phyloP scores from a whole-genome alignment of 176 grass and related monocot species.

The Neostapfia colusana region DNA sequence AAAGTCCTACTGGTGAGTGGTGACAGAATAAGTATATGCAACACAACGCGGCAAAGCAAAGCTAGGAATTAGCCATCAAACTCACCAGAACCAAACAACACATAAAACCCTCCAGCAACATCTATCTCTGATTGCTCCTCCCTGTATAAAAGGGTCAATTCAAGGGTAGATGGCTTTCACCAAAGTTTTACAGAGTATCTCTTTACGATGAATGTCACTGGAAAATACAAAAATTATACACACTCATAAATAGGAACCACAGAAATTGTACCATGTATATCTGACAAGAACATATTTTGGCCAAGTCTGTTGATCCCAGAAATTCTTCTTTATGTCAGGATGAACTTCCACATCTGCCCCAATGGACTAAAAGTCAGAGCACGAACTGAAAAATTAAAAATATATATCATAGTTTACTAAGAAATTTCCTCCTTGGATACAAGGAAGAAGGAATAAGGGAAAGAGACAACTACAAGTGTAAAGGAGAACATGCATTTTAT shows the following conservation, averaged over 20 bases:
- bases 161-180: not conserved
- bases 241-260: not conserved
- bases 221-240: not conserved
- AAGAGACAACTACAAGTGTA: not conserved
- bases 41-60: not conserved
- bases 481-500: not conserved
- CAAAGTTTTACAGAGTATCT: not conserved
- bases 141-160: conserved; percentile 53
- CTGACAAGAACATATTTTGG: conserved; percentile 94
- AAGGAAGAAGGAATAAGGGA: not conserved
- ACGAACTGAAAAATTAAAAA: conserved; percentile 10
- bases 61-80: conserved; percentile 12
- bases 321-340: conserved; percentile 86
- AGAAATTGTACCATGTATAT: conserved; percentile 81
- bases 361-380: conserved; percentile 23
- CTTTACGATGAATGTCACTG: not conserved
- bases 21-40: not conserved
- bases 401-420: not conserved
- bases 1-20: not conserved
- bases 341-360: conserved; percentile 75
- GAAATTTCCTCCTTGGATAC: not conserved
- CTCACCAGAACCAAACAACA: conserved; percentile 93
- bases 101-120: conserved; percentile 91
- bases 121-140: conserved; percentile 97
- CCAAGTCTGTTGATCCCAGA: conserved; percentile 80